phyloP scores from a whole-genome alignment of 805 yeast genomes.

The Ogataea minuta region DNA sequence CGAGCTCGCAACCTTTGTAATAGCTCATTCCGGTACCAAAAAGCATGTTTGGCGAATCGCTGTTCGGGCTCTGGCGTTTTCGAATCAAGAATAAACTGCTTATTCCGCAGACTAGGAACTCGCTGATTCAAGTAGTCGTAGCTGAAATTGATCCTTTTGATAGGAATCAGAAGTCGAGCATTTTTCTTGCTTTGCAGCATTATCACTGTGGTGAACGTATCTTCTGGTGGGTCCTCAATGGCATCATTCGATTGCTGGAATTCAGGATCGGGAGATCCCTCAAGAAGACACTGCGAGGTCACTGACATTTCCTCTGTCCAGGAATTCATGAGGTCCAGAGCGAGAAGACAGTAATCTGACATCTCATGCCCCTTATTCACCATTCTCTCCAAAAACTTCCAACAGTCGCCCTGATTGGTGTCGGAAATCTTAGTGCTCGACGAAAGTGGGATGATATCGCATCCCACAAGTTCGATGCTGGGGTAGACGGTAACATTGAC shows the following conservation, averaged over 20 bases:
- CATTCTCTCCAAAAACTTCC: slow-evolving; percentile 35
- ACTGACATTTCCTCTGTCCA: slow-evolving; percentile 61
- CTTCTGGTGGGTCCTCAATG: slow-evolving; percentile 14
- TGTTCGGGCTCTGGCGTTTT: slow-evolving; percentile 57
- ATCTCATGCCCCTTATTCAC: slow-evolving; percentile 33
- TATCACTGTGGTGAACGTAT: slow-evolving; percentile 19
- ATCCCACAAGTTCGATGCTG: slow-evolving; percentile 70
- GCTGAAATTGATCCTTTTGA: slow-evolving; percentile 50
- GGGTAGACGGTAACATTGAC: slow-evolving; percentile 68
- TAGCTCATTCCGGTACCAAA: slow-evolving; percentile 78
- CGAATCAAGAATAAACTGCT: slow-evolving; percentile 65
- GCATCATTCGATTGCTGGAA: slow-evolving; percentile 27
- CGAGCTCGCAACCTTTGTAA: slow-evolving; percentile 57
- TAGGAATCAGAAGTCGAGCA: slow-evolving; percentile 66
- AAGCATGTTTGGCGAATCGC: slow-evolving; percentile 53
- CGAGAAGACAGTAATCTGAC: slow-evolving; percentile 58
- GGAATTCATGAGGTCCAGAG: slow-evolving; percentile 76
- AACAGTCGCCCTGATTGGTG: slow-evolving; percentile 25
- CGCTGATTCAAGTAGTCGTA: slow-evolving; percentile 44
- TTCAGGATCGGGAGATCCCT: slow-evolving; percentile 22
- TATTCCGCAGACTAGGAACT: slow-evolving; percentile 69
- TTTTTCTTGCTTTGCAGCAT: slow-evolving; percentile 28
- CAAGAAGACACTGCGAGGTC: slow-evolving; percentile 24
- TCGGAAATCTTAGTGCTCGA: slow-evolving; percentile 31
- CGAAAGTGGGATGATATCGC: slow-evolving; percentile 66